Conservation (phyloP, 495 filamentous ascomycete genomes). For the Entonaema liquescens region DNA sequence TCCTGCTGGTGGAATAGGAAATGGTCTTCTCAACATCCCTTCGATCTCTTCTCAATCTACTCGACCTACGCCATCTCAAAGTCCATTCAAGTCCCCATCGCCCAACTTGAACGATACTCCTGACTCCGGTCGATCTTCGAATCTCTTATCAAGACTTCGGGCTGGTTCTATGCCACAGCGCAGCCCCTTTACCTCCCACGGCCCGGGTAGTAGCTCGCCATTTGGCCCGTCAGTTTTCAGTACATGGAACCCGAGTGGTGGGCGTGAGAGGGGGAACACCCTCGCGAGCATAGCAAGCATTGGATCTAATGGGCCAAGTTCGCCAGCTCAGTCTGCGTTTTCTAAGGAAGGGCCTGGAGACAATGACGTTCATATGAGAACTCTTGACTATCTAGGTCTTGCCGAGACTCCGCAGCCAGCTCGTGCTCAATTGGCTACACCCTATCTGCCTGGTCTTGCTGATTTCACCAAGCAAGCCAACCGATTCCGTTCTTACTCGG, state of each 20-base stretch:
- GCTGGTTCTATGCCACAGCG: conserved; percentile 96
- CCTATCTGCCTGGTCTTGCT: conserved; percentile 80
- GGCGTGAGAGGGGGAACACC: conserved; percentile 80
- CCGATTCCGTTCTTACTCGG: conserved; percentile 94
- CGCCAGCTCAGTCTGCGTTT: conserved; percentile 88
- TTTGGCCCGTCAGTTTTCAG: conserved; percentile 93
- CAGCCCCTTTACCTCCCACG: conserved; percentile 71
- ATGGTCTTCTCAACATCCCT: conserved; percentile 67
- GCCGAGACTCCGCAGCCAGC: conserved; percentile 91
- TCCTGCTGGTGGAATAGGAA: conserved; percentile 70
- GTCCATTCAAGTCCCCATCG: conserved; percentile 83
- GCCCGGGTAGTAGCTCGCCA: conserved; percentile 63
- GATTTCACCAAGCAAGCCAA: conserved; percentile 80
- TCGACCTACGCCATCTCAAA: conserved; percentile 88
- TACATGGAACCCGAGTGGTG: conserved; percentile 75
- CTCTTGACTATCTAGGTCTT: conserved; percentile 93
- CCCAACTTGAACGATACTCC: conserved; percentile 73
- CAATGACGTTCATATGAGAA: conserved; percentile 85
- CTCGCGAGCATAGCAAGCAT: conserved; percentile 79
- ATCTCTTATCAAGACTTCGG: conserved; percentile 84
- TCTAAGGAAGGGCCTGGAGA: conserved; percentile 87
- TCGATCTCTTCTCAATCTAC: conserved; percentile 80
- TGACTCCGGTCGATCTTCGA: conserved; percentile 66
- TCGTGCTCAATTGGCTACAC: conserved; percentile 74
- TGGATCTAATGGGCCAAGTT: conserved; percentile 83